phyloP scores from a whole-genome alignment of 805 yeast genomes.

The Ogataea paraovalis region DNA sequence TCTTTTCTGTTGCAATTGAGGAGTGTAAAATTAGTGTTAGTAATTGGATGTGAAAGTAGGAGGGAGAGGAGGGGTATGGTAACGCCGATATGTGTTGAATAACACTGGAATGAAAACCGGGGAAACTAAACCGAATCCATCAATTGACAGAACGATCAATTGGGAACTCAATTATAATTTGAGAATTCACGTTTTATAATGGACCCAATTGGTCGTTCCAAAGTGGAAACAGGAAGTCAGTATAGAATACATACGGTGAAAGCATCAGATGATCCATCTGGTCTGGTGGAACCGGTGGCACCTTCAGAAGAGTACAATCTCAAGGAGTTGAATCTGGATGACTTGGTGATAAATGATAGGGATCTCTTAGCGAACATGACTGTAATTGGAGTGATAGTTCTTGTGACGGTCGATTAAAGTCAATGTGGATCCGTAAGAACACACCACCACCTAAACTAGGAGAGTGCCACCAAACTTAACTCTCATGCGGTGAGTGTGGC shows the following conservation, averaged over 20 bases:
- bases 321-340: conserved; percentile 24
- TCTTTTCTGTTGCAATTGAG: conserved; percentile 50
- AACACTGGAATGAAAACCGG: too few relatives aligned
- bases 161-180: too few relatives aligned
- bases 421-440: too few relatives aligned
- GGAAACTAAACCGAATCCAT: too few relatives aligned
- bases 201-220: conserved; percentile 18
- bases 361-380: conserved; percentile 39
- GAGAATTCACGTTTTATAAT: too few relatives aligned
- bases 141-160: too few relatives aligned
- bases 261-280: conserved; percentile 51
- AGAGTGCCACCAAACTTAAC: background rate
- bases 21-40: conserved; percentile 13
- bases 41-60: conserved; percentile 2
- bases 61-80: too few relatives aligned
- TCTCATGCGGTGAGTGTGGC: too few relatives aligned
- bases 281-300: conserved; percentile 56
- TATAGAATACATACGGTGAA: conserved; percentile 44
- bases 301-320: conserved; percentile 51
- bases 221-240: conserved; percentile 14
- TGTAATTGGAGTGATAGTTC: background rate
- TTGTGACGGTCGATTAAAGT: background rate
- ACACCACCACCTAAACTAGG: too few relatives aligned
- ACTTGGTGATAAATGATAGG: conserved; percentile 29
- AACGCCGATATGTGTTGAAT: too few relatives aligned